These are phyloP conservation scores for Bassia scoparia DNA, from an alignment of 148 eudicot genomes.

Conservation along the genomic window DNA sequence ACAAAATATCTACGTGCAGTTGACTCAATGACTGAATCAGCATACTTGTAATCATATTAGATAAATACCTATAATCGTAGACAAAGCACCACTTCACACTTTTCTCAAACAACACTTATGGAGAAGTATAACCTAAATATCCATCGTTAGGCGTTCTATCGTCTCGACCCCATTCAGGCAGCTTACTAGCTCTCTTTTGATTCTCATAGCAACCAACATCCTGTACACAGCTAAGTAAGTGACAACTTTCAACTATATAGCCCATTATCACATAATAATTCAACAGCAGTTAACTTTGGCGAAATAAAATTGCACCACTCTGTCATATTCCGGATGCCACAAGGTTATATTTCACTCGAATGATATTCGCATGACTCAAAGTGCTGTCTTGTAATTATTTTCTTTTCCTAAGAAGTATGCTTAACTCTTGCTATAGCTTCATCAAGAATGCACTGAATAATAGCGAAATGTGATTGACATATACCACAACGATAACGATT, in stretches of 20 bases:
- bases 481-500: neutral
- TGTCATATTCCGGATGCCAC: slow-evolving; percentile 78
- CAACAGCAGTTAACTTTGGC: slow-evolving; percentile 1
- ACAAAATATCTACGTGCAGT: slow-evolving; percentile 18
- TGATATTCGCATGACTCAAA: slow-evolving; percentile 71
- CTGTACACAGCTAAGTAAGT: slow-evolving; percentile 30
- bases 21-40: slow-evolving; percentile 31
- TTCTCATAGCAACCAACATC: slow-evolving; percentile 60
- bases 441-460: slow-evolving; percentile 62
- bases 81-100: slow-evolving; percentile 38
- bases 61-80: slow-evolving; percentile 27
- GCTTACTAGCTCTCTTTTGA: slow-evolving; percentile 56
- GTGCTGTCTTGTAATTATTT: slow-evolving; percentile 74
- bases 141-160: slow-evolving; percentile 28
- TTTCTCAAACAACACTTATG: slow-evolving; percentile 28
- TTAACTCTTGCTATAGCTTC: slow-evolving; percentile 73
- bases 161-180: slow-evolving; percentile 37
- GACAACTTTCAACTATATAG: neutral
- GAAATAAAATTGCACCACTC: slow-evolving; percentile 35
- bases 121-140: slow-evolving; percentile 36
- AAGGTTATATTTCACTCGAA: slow-evolving; percentile 67
- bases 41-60: slow-evolving; percentile 29
- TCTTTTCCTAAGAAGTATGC: slow-evolving; percentile 68
- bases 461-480: neutral
- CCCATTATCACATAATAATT: neutral